Percentiles rank a stretch among this genome's conserved stretches.
These are phyloP conservation scores for Rhizophagus sp. DNA, from an alignment of 192 early-diverging fungal genomes.

Conservation along the genomic window DNA sequence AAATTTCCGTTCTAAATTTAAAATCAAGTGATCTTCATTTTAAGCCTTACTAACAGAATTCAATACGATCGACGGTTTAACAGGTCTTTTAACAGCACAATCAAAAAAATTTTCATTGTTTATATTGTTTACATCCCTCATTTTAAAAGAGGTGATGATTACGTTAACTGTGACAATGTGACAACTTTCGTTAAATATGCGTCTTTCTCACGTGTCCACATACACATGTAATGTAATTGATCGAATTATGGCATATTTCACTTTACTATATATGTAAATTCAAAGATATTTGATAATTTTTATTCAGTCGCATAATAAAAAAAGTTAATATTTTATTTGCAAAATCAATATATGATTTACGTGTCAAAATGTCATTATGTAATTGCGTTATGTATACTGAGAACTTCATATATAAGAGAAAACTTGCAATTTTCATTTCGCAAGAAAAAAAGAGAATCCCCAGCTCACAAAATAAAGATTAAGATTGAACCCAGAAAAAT, in stretches of 20 bases:
- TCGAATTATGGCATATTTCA: neutral
- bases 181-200: no score
- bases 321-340: neutral
- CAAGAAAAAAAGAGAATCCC: neutral
- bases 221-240: neutral
- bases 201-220: no score
- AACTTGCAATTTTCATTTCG: neutral
- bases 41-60: no score
- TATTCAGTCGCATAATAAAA: neutral
- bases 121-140: no score
- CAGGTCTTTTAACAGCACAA: neutral
- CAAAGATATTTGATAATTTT: neutral
- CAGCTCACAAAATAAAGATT: neutral
- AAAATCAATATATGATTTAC: neutral
- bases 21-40: no score
- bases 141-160: neutral
- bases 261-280: neutral
- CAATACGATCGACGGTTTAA: neutral
- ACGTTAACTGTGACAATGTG: no score
- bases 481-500: neutral
- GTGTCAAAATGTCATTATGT: neutral
- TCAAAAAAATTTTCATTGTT: neutral
- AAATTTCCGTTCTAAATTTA: no score
- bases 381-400: neutral
- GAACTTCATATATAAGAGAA: neutral